Evolutionary conservation across 305 asterid genomes (phyloP).

Genomic region (Ilex paraguariensis): DNA sequence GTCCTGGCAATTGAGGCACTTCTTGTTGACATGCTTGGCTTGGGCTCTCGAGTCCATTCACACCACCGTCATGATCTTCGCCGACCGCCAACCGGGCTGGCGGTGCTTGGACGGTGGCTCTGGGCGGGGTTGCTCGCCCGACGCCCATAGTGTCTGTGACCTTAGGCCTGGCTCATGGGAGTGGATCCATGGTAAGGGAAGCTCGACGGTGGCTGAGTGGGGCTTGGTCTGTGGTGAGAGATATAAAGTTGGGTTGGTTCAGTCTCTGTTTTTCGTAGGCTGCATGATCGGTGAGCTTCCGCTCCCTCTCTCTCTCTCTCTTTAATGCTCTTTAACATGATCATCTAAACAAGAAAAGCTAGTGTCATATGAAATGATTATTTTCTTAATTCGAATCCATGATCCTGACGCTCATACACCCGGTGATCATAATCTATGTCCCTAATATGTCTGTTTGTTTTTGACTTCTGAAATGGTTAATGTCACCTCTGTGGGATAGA

Average conservation of each 20-base stretch:
- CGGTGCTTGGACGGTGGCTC: background rate
- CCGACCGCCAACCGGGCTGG: background rate
- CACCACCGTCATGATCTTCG: constrained; percentile 2
- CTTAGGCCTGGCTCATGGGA: constrained; percentile 3
- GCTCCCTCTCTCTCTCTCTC: background rate
- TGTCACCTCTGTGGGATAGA: too few relatives aligned
- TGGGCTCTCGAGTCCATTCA: constrained; percentile 2
- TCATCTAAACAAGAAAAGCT: too few relatives aligned
- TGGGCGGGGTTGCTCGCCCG: background rate
- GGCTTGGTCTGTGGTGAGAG: constrained; percentile 1
- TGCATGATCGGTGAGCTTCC: constrained; percentile 1
- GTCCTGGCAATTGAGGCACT: background rate
- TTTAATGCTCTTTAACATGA: background rate
- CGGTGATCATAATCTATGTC: too few relatives aligned
- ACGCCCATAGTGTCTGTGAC: background rate
- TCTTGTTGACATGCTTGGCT: background rate
- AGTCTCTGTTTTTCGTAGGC: background rate
- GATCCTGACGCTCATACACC: too few relatives aligned
- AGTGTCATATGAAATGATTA: too few relatives aligned
- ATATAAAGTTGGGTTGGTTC: constrained; percentile 5
- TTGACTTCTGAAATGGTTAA: too few relatives aligned
- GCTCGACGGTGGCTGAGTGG: constrained; percentile 2
- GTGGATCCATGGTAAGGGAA: background rate
- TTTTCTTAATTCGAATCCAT: too few relatives aligned
- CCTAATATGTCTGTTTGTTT: too few relatives aligned